phyloP scores from a whole-genome alignment of 257 asterid genomes.

The Solanum chiquidenum region DNA sequence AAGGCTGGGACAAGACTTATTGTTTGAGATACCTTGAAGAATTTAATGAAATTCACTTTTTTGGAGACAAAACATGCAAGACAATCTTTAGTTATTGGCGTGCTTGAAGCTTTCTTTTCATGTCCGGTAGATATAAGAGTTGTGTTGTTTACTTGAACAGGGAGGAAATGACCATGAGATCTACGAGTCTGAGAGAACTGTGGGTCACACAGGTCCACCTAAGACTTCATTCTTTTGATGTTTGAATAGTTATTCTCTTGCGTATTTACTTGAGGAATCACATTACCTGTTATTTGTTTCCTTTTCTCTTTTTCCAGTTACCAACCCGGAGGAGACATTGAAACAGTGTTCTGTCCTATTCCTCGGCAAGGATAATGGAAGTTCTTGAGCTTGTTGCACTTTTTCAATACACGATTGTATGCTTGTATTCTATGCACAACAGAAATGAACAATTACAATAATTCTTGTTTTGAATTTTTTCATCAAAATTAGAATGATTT shows the following conservation, averaged over 20 bases:
- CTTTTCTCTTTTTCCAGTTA: slow-evolving; percentile 32
- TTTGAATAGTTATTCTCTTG: background rate
- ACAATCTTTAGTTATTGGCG: slow-evolving; percentile 14
- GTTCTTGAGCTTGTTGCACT: slow-evolving; percentile 5
- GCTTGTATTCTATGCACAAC: background rate
- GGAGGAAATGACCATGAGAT: slow-evolving; percentile 95
- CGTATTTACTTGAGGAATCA: background rate
- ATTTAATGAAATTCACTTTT: slow-evolving; percentile 81
- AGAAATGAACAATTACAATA: background rate
- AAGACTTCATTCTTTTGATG: background rate
- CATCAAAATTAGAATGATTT: background rate
- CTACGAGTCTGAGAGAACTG: slow-evolving; percentile 77
- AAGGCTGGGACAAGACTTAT: slow-evolving; percentile 96
- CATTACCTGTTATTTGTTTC: background rate
- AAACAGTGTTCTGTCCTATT: slow-evolving; percentile 46
- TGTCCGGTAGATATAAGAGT: background rate
- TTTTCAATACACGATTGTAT: background rate
- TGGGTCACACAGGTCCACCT: slow-evolving; percentile 80
- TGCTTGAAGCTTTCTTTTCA: background rate
- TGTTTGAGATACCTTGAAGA: slow-evolving; percentile 85
- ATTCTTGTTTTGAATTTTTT: background rate
- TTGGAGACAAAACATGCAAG: slow-evolving; percentile 97
- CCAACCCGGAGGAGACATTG: slow-evolving; percentile 68
- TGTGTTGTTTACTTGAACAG: slow-evolving; percentile 18
- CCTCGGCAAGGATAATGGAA: slow-evolving; percentile 35